A percentile compares a stretch with the other conserved stretches of the same genome.
Conservation (phyloP, 2,329 filamentous ascomycete species). For the Microcyclospora pomicola region DNA sequence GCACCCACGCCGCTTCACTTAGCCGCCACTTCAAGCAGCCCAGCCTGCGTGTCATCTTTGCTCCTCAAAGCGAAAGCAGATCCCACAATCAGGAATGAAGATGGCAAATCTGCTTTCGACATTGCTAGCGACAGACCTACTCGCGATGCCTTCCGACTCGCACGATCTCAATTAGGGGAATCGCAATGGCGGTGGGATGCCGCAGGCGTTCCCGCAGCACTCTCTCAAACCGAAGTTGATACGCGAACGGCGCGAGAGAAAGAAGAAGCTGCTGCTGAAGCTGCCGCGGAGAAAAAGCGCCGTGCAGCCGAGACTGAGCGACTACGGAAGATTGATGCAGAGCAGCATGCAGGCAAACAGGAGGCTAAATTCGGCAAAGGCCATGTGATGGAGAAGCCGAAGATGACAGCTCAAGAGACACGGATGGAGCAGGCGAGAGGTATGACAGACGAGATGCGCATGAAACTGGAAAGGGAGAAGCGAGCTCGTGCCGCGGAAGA, state of each 20-base stretch:
- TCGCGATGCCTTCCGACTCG: conserved; percentile 81
- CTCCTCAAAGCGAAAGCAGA: conserved; percentile 62
- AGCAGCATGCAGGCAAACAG: conserved; percentile 36
- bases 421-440: conserved; percentile 74
- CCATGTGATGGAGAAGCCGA: conserved; percentile 37
- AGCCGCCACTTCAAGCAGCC: conserved; percentile 65
- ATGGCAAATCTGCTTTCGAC: conserved; percentile 78
- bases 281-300: conserved; percentile 45
- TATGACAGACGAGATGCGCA: conserved; percentile 74
- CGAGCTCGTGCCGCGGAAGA: conserved; percentile 86
- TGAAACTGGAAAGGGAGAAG: conserved; percentile 72
- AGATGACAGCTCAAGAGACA: conserved; percentile 66
- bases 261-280: conserved; percentile 52
- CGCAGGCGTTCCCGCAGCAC: conserved; percentile 55
- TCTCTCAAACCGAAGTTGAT: conserved; percentile 60
- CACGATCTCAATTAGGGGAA: conserved; percentile 70
- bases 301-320: conserved; percentile 62
- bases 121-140: conserved; percentile 74
- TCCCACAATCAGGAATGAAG: conserved; percentile 54
- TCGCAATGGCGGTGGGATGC: conserved; percentile 62
- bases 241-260: conserved; percentile 56
- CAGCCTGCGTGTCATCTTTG: conserved; percentile 63
- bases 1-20: conserved; percentile 75
- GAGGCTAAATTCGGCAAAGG: conserved; percentile 39
- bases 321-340: conserved; percentile 51